Evolutionary conservation across 2,329 filamentous ascomycete genomes (phyloP).

Genomic region (Colletotrichum sp.): DNA sequence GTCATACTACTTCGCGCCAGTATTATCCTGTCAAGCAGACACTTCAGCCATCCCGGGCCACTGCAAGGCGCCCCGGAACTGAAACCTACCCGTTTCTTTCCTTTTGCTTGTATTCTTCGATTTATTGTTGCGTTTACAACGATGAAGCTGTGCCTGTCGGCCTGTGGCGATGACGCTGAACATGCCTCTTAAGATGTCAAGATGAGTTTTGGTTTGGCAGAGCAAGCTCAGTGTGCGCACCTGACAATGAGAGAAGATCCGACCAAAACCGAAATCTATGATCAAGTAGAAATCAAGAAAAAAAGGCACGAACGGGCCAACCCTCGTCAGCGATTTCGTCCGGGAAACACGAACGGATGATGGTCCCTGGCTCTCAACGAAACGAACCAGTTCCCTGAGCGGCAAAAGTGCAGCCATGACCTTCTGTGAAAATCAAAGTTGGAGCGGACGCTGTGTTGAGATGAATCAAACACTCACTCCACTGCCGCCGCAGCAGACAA

Average conservation of each 20-base stretch:
- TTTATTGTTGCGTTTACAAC: too few species aligned
- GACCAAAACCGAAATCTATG: background rate
- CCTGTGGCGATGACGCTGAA: background rate
- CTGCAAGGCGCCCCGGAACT: background rate
- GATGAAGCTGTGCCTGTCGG: too few species aligned
- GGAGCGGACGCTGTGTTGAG: background rate
- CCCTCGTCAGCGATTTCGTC: conserved; percentile 2
- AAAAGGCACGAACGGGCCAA: background rate
- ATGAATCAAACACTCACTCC: background rate
- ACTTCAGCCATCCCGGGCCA: background rate
- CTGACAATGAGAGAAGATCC: background rate
- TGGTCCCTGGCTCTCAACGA: background rate
- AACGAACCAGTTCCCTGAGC: background rate
- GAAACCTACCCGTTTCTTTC: background rate
- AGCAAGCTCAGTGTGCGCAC: background rate
- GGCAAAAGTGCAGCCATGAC: background rate
- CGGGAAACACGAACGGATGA: background rate
- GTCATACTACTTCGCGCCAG: background rate
- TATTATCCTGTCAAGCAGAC: background rate
- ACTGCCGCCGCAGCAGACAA: background rate
- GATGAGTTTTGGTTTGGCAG: background rate
- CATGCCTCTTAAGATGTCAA: background rate
- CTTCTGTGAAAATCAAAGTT: background rate
- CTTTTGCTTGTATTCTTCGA: background rate
- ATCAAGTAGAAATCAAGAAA: background rate